Evolutionary conservation across 148 eudicot species (phyloP).

Genomic region (Chenopodium album): DNA sequence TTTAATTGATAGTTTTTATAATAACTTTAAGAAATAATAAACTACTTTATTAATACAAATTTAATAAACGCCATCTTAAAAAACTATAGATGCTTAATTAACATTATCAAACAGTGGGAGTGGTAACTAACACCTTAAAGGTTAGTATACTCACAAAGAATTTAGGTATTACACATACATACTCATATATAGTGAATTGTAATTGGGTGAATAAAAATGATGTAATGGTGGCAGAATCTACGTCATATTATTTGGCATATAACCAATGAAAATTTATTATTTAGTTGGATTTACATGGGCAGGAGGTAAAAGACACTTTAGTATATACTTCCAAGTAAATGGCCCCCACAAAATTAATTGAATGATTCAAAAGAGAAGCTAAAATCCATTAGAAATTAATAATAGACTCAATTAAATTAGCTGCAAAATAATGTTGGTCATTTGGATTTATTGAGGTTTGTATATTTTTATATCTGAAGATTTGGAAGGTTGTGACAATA

Average conservation of each 20-base stretch:
- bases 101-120: neutral
- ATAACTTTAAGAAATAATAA: too few species aligned
- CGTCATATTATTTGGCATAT: conserved; percentile 24
- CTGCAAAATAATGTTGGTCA: conserved; percentile 19
- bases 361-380: conserved; percentile 24
- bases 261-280: conserved; percentile 19
- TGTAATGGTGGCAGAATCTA: conserved; percentile 22
- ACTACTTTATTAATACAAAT: too few species aligned
- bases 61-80: too few species aligned
- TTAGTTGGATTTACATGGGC: conserved; percentile 29
- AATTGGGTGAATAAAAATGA: conserved; percentile 22
- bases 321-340: conserved; percentile 28
- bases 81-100: too few species aligned
- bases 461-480: conserved; percentile 17
- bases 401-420: conserved; percentile 4
- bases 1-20: too few species aligned
- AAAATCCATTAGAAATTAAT: conserved; percentile 23
- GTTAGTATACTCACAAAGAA: neutral
- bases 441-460: conserved; percentile 14
- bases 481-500: conserved; percentile 27
- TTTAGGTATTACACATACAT: neutral
- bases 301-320: conserved; percentile 26
- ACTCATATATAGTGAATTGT: conserved; percentile 5
- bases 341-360: conserved; percentile 13
- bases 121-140: neutral